Evolutionary conservation across 176 grass and related monocot species (phyloP).

Genomic region (Sorghum bicolor): DNA sequence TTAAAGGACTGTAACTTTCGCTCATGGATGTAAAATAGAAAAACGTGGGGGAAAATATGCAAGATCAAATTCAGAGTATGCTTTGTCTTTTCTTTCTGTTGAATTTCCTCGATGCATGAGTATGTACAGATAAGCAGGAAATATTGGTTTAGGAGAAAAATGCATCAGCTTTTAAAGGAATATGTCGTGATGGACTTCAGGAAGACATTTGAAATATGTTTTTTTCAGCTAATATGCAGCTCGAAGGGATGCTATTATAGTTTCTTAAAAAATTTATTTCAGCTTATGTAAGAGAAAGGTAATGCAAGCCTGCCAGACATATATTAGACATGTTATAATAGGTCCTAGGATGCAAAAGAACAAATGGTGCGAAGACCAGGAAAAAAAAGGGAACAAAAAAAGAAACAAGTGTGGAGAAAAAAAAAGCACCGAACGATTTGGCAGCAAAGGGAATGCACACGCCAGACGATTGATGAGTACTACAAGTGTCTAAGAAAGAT

Average conservation of each 20-base stretch:
- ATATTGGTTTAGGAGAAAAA: background rate
- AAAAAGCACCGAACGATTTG: too few species aligned
- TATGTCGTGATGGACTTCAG: background rate
- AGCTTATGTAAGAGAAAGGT: too few species aligned
- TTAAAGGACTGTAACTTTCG: constrained; percentile 24
- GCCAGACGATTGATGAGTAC: too few species aligned
- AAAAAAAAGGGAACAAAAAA: too few species aligned
- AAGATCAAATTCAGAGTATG: background rate
- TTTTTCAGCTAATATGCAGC: background rate
- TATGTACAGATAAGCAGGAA: background rate
- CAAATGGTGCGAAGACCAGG: too few species aligned
- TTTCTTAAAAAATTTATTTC: background rate
- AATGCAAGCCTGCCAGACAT: too few species aligned
- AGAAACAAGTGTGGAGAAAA: too few species aligned
- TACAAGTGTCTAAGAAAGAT: too few species aligned
- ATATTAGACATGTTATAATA: too few species aligned
- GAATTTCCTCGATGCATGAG: background rate
- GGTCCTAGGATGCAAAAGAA: too few species aligned
- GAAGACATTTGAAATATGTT: background rate
- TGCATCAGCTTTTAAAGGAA: background rate
- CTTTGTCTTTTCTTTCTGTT: background rate
- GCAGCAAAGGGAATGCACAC: too few species aligned
- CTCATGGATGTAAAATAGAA: background rate
- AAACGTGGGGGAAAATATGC: background rate
- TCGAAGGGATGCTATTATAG: background rate